Base-by-base conservation (phyloP, 768 basidiomycete species). In the Termitomyces bulborhizus region DNA sequence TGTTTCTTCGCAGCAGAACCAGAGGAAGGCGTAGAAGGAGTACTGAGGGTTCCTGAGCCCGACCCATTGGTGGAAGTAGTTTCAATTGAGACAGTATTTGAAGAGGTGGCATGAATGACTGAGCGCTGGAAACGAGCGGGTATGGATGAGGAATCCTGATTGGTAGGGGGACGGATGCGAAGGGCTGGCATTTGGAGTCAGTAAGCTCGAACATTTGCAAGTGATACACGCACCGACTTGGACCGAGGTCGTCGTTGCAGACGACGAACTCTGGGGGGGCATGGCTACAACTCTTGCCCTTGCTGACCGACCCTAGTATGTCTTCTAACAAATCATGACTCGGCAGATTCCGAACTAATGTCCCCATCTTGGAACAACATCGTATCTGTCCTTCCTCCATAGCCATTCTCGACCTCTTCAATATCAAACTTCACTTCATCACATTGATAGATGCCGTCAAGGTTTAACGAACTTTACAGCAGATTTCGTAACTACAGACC, bases 51-150 rank as follows among this genome's bases (percentile, higher is more conserved):
- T 43, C 82, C 79, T 39, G 83, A 67, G 24, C 76, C 68, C 46
- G 80, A 64, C 39, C 80, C 75, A 45, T 78, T 68, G 58, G 76
- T 72, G 50, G 83, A 76, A 47, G 81, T 76, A 53, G 84, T 74
- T 69, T 98, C 96, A 61, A 97, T 85, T n/a, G 85, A 71, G 57
- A 98, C 84, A n/a, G 83, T 82, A 46, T 84, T 90, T 26, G 81
- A 62, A 18, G 89, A 83, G 50, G 78, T 76, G 21, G 90, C 80
- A 65, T 91, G 87, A 72, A 98, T 84, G 66, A 94, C 86, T 60
- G 85, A 82, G 60, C 89, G 85, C 74, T 97, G 95, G 72, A 98
- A 97, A 69, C 96, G 90, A 70, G 87, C 84, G 63, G 96, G 96
- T 59, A 96, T 93, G 66, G 88, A 86, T 49, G 78, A 77, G 42